A percentile compares a stretch with the other conserved stretches of the same genome.
Conservation (phyloP, 257 asterid genomes). For the Cruciata laevipes region DNA sequence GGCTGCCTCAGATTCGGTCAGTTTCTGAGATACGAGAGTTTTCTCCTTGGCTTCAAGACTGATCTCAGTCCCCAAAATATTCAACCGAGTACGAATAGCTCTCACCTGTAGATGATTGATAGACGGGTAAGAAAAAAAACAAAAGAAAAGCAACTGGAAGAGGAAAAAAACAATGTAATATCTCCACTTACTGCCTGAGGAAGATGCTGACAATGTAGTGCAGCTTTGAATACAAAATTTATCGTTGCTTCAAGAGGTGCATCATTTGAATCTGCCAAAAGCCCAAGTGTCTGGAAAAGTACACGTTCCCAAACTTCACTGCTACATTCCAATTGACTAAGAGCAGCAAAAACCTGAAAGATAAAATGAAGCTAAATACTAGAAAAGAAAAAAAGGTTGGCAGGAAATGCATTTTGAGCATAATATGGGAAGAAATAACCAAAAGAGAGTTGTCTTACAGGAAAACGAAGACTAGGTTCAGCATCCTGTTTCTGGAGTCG, state of each 20-base stretch:
- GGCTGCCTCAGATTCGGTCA: conserved; percentile 70
- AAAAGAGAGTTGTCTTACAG: conserved; percentile 44
- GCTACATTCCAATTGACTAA: conserved; percentile 89
- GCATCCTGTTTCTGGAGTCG: conserved; percentile 87
- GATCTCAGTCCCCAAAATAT: conserved; percentile 60
- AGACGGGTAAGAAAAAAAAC: conserved; percentile 5
- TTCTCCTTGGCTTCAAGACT: conserved; percentile 67
- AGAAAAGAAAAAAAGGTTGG: background rate
- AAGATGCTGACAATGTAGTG: conserved; percentile 86
- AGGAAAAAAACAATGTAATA: background rate
- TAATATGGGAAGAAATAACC: conserved; percentile 6
- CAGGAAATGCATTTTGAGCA: background rate
- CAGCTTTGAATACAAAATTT: conserved; percentile 89
- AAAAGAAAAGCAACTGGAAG: background rate
- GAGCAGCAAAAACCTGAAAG: conserved; percentile 87
- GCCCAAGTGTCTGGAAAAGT: conserved; percentile 73
- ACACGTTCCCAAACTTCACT: conserved; percentile 92
- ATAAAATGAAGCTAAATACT: conserved; percentile 12
- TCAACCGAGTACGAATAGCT: conserved; percentile 68
- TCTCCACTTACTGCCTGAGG: conserved; percentile 81
- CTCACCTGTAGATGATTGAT: conserved; percentile 54
- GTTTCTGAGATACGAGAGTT: conserved; percentile 63
- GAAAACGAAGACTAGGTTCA: conserved; percentile 79
- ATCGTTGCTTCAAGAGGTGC: conserved; percentile 89
- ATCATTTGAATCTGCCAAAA: conserved; percentile 69